These are phyloP conservation scores for Teratosphaeria epicoccoides DNA, from an alignment of 2,329 filamentous ascomycete species.

Conservation along the genomic window DNA sequence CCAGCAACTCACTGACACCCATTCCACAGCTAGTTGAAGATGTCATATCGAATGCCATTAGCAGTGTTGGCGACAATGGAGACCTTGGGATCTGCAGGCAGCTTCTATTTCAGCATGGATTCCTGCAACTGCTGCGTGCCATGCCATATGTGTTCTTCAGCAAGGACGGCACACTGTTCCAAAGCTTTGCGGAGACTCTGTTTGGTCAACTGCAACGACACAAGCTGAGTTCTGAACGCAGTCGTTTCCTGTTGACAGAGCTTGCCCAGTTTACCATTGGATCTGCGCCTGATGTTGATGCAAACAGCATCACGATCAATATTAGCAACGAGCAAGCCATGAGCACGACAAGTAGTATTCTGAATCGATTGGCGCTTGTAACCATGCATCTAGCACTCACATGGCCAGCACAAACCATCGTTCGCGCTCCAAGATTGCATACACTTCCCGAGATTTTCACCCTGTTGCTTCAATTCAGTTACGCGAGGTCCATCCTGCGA, in stretches of 20 bases:
- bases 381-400: slow-evolving; percentile 28
- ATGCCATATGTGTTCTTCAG: slow-evolving; percentile 68
- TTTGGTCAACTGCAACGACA: slow-evolving; percentile 64
- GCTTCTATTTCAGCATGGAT: slow-evolving; percentile 58
- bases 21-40: slow-evolving; percentile 65
- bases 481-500: slow-evolving; percentile 58
- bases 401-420: slow-evolving; percentile 59
- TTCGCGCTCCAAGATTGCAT: slow-evolving; percentile 52
- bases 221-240: slow-evolving; percentile 22
- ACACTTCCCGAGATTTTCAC: slow-evolving; percentile 65
- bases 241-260: slow-evolving; percentile 71
- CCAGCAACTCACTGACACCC: slow-evolving; percentile 30
- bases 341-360: slow-evolving; percentile 42
- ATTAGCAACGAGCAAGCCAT: slow-evolving; percentile 34
- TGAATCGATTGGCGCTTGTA: slow-evolving; percentile 9
- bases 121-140: slow-evolving; percentile 54
- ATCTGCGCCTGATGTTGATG: slow-evolving; percentile 41
- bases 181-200: slow-evolving; percentile 55
- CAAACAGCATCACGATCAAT: slow-evolving; percentile 52
- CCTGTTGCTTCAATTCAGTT: slow-evolving; percentile 65
- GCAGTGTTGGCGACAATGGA: slow-evolving; percentile 60
- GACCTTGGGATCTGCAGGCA: slow-evolving; percentile 54
- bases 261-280: slow-evolving; percentile 62
- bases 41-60: slow-evolving; percentile 66
- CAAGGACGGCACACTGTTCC: slow-evolving; percentile 58